Base-by-base conservation (phyloP, 139 green algal species). In the Coelastrella sp. region DNA sequence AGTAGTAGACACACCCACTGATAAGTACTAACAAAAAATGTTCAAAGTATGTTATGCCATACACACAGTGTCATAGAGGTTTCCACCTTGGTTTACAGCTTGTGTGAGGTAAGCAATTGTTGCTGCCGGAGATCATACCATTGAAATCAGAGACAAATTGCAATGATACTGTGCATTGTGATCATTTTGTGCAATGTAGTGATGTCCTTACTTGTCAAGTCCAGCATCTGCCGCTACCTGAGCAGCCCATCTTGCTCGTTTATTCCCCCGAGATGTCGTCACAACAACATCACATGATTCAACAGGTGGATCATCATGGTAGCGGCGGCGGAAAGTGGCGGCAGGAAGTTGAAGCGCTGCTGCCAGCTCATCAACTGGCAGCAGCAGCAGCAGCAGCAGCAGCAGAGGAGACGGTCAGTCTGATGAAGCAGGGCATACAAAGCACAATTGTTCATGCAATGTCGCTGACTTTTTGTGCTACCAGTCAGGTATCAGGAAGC, bases 281-380 rank as follows among this genome's bases (percentile, higher is more conserved):
- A 82, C 75, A 13, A 82, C 9, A 34, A 82, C 75, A 23, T 82
- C 75, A 13, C n/a, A n/a, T n/a, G 5, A 23, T 27, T 2, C 4
- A 5, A 7, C 32, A 2, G 34, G 34, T 9, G 3, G 51, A 13
- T 87, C 63, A 76, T 91, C 96, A 50, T 78, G 77, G 79, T 94
- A 96, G n/a, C 62, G 62, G 11, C 53, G n/a, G 27, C 69, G 15
- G 59, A 90, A 96, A 21, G 85, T 62, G 2, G 88, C 63, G 7
- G 86, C 21, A 2, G 60, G 3, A 76, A 94, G 85, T 23, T 73
- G 43, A 37, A 93, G 75, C 3, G 90, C 90, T 41, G 81, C 80
- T 25, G 90, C 45, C 45, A 94, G 57, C 74, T 91, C 83, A 53
- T 95, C 89, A 9, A 60, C 83, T 69, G 89, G 38, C 17, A 38